Percentiles rank a stretch among this genome's conserved stretches.
phyloP scores from a whole-genome alignment of 2,329 filamentous ascomycete genomes.

The Akanthomyces uredinophilus region DNA sequence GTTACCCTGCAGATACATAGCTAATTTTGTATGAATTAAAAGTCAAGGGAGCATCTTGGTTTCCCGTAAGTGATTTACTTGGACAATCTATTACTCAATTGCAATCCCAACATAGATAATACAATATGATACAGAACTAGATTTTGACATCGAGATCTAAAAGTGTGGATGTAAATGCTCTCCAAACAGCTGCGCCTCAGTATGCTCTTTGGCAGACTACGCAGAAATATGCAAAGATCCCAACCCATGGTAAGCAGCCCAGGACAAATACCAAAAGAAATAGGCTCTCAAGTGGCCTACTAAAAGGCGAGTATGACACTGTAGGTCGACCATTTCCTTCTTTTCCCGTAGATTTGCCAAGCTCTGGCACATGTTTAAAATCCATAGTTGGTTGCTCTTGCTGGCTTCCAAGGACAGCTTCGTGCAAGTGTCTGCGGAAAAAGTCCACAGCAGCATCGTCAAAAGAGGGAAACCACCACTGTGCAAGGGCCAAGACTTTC shows the following conservation, averaged over 20 bases:
- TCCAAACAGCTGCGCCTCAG: not conserved
- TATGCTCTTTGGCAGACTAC: not conserved
- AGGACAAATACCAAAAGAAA: not conserved
- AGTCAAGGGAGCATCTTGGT: too few relatives aligned
- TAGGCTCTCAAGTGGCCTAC: not conserved
- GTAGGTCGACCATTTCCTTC: not conserved
- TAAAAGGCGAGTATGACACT: not conserved
- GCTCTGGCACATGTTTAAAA: not conserved
- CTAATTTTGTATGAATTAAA: too few relatives aligned
- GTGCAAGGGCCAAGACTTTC: not conserved
- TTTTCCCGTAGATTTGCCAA: not conserved
- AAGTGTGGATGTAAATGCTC: too few relatives aligned
- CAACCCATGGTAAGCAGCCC: not conserved
- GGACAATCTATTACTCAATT: too few relatives aligned
- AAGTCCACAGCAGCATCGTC: not conserved
- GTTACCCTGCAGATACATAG: too few relatives aligned
- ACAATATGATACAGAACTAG: too few relatives aligned
- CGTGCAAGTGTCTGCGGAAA: not conserved
- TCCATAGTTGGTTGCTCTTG: not conserved
- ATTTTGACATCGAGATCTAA: too few relatives aligned
- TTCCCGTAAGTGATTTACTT: too few relatives aligned
- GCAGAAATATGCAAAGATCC: not conserved
- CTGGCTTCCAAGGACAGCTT: not conserved
- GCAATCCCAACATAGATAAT: too few relatives aligned
- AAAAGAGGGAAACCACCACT: not conserved